These are phyloP conservation scores for Penicillium crystallinum DNA, from an alignment of 495 filamentous ascomycete genomes.

Conservation along the genomic window DNA sequence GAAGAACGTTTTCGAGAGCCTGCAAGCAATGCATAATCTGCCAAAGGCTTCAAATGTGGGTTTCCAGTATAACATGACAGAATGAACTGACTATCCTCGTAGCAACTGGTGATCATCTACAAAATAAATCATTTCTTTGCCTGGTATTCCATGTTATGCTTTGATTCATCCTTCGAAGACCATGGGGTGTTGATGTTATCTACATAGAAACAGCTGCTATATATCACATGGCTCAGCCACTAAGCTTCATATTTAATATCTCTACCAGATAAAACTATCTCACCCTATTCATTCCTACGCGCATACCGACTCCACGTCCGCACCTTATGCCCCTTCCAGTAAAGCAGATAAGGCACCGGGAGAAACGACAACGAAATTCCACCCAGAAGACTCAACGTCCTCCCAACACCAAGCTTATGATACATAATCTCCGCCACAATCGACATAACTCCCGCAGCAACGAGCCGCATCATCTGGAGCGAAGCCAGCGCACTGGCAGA, in stretches of 20 bases:
- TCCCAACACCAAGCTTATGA: slow-evolving; percentile 42
- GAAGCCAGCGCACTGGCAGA: slow-evolving; percentile 34
- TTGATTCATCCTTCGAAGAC: no score
- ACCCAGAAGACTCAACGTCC: slow-evolving; percentile 45
- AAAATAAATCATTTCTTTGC: no score
- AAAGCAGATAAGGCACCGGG: slow-evolving; percentile 44
- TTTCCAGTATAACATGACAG: no score
- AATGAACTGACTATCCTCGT: no score
- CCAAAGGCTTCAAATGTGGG: no score
- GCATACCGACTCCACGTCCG: slow-evolving; percentile 9
- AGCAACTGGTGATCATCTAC: no score
- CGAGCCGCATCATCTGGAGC: slow-evolving; percentile 40
- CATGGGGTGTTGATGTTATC: no score
- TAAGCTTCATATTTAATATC: not conserved
- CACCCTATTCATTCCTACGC: not conserved
- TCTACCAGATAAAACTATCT: not conserved
- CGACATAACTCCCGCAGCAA: slow-evolving; percentile 42
- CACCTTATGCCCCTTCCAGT: slow-evolving; percentile 3
- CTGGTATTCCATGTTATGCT: no score
- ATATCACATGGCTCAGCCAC: no score
- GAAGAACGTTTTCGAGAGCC: no score
- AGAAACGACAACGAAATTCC: slow-evolving; percentile 37
- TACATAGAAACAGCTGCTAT: no score
- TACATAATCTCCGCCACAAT: slow-evolving; percentile 42
- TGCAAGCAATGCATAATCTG: no score